These are phyloP conservation scores for Orychophragmus violaceus DNA, from an alignment of 345 rosid species.

Conservation along the genomic window DNA sequence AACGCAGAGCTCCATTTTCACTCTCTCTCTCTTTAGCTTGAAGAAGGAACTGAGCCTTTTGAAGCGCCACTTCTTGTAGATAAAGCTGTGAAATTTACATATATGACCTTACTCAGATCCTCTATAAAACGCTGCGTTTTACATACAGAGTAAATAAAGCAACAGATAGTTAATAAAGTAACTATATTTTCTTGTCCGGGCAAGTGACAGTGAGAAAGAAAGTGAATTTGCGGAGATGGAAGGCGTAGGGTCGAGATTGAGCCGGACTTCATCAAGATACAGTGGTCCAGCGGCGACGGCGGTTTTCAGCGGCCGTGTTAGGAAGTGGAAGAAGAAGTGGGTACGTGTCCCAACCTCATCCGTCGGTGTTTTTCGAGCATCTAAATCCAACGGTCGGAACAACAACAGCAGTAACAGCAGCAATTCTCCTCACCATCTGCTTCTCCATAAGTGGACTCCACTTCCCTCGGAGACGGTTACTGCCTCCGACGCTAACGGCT, in stretches of 20 bases:
- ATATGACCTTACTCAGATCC: background rate
- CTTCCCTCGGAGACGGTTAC: constrained; percentile 35
- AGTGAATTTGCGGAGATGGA: constrained; percentile 42
- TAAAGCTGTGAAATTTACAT: background rate
- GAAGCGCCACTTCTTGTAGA: constrained; percentile 11
- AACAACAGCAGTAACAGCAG: constrained; percentile 32
- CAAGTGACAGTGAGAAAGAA: background rate
- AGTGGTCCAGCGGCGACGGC: constrained; percentile 58
- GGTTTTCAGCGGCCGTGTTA: constrained; percentile 83
- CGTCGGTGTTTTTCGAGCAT: constrained; percentile 31
- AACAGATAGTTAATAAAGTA: constrained; percentile 7
- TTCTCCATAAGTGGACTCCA: constrained; percentile 95
- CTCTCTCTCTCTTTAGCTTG: background rate
- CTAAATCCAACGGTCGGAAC: constrained; percentile 45
- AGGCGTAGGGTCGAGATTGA: constrained; percentile 79
- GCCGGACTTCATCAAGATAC: constrained; percentile 76
- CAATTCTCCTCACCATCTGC: constrained; percentile 44
- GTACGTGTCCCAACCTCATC: constrained; percentile 63
- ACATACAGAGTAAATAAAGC: background rate
- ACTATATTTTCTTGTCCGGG: background rate
- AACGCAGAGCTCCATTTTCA: constrained; percentile 64
- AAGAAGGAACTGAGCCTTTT: background rate
- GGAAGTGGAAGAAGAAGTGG: constrained; percentile 99
- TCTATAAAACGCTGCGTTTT: background rate
- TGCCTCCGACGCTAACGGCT: constrained; percentile 27